Evolutionary conservation across 2,329 filamentous ascomycete species (phyloP), one percentile per base, ranked within the genome.

Genomic region (Phaeosphaeriaceae sp.): DNA sequence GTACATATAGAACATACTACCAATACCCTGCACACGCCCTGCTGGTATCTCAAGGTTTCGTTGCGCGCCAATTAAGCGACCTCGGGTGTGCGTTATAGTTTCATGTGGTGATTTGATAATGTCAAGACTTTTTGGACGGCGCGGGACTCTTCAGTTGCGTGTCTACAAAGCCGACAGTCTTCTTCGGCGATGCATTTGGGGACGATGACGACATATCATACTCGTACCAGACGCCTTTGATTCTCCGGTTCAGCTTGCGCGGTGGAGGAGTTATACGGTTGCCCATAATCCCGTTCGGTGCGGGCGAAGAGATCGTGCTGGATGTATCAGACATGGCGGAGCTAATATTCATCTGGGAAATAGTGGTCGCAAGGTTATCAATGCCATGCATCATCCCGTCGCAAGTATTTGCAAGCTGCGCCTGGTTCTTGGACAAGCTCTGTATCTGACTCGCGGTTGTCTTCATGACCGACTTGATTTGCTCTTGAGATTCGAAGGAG

Each of bases 211-310:
- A 24, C 22, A 49, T 61, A 58, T 77, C 74, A 44, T 77, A 77
- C 55, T 77, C 75, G 50, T 77, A 77, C 75, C 75, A 77, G 3
- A 77, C 73, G 28, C 75, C 73, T 53, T 74, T 72, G 49, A 77
- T 68, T n/a, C 66, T 63, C 6, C 68, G 56, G 51, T 77, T 77
- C 15, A 77, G 53, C 53, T 77, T 77, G 9, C 75, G 51, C 2
- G 75, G 74, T 9, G 68, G 60, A 1, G 75, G 75, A 11, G 54
- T 68, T 10, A 76, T 74, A 0, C 67, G 59, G 35, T 67, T 70
- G 1, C 63, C 68, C 2, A 69, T 59, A 1, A 61, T 53, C 9
- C 61, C 68, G 8, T 60, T 52, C 1, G 61, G 61, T 21, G 44
- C 56, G 11, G 59, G 52, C 9, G 64, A 65, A 21, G 53, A 26